Conservation (phyloP, 2,329 filamentous ascomycete species). For the Paradendryphiella salina region DNA sequence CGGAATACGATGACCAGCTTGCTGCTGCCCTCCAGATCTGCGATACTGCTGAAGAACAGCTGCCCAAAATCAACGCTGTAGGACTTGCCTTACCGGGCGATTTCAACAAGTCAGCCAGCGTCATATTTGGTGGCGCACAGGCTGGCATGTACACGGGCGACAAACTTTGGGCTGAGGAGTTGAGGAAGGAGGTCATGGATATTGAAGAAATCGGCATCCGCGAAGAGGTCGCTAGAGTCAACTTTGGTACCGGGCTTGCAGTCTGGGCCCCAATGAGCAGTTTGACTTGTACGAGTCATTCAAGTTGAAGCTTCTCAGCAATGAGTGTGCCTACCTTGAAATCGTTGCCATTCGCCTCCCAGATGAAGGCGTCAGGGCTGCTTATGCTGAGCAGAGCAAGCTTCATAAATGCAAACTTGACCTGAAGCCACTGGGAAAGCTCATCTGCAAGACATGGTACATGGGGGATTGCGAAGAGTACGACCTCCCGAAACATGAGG, state of each 20-base stretch:
- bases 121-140: slow-evolving; percentile 64
- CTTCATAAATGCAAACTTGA: slow-evolving; percentile 40
- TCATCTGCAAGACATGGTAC: slow-evolving; percentile 57
- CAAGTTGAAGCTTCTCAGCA: slow-evolving; percentile 22
- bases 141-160: slow-evolving; percentile 49
- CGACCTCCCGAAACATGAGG: slow-evolving; percentile 44
- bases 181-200: slow-evolving; percentile 22
- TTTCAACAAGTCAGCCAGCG: slow-evolving; percentile 77
- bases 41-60: slow-evolving; percentile 66
- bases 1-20: slow-evolving; percentile 73
- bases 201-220: slow-evolving; percentile 47
- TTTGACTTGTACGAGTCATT: slow-evolving; percentile 43
- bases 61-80: slow-evolving; percentile 62
- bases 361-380: slow-evolving; percentile 48
- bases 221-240: slow-evolving; percentile 52
- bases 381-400: slow-evolving; percentile 51
- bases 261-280: slow-evolving; percentile 50
- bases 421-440: slow-evolving; percentile 57
- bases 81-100: slow-evolving; percentile 66
- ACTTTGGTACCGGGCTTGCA: slow-evolving; percentile 56
- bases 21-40: slow-evolving; percentile 68
- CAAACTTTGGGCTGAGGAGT: slow-evolving; percentile 48
- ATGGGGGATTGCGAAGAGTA: slow-evolving; percentile 47
- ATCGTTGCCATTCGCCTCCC: slow-evolving; percentile 55
- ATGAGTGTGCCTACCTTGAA: slow-evolving; percentile 42